Conservation (phyloP, 2,329 filamentous ascomycete species). For the Arthroderma sp. region DNA sequence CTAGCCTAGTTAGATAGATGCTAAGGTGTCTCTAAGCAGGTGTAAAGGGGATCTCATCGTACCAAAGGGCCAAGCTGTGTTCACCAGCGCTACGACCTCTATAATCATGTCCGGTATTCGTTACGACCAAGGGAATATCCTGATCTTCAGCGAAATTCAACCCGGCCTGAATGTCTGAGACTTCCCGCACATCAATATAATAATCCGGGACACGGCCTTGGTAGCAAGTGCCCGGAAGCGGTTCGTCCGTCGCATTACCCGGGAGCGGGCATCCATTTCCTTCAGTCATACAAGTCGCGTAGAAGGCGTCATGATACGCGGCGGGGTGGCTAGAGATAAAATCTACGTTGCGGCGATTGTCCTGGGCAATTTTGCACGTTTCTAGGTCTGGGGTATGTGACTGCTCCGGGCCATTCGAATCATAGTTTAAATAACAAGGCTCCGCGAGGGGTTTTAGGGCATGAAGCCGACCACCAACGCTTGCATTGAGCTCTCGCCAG, state of each 20-base stretch:
- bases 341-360: constrained; percentile 4
- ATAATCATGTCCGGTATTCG: constrained; percentile 45
- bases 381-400: constrained; percentile 2
- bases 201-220: constrained; percentile 17
- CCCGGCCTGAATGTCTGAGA: constrained; percentile 10
- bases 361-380: constrained; percentile 1
- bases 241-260: background rate
- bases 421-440: constrained; percentile 3
- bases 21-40: background rate
- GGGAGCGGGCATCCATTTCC: constrained; percentile 3
- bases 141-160: constrained; percentile 13
- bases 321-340: constrained; percentile 4
- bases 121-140: constrained; percentile 32
- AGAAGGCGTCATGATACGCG: constrained; percentile 3
- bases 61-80: constrained; percentile 18
- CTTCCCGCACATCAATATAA: constrained; percentile 13
- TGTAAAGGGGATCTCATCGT: constrained; percentile 1
- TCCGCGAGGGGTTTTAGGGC: constrained; percentile 2
- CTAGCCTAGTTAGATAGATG: constrained; percentile 4
- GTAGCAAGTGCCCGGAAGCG: constrained; percentile 11
- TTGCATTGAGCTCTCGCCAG: constrained; percentile 4
- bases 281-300: constrained; percentile 2
- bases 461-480: constrained; percentile 2
- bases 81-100: constrained; percentile 26
- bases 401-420: background rate